Evolutionary conservation across 2,329 filamentous ascomycete genomes (phyloP).

Genomic region (Venturia aucupariae): DNA sequence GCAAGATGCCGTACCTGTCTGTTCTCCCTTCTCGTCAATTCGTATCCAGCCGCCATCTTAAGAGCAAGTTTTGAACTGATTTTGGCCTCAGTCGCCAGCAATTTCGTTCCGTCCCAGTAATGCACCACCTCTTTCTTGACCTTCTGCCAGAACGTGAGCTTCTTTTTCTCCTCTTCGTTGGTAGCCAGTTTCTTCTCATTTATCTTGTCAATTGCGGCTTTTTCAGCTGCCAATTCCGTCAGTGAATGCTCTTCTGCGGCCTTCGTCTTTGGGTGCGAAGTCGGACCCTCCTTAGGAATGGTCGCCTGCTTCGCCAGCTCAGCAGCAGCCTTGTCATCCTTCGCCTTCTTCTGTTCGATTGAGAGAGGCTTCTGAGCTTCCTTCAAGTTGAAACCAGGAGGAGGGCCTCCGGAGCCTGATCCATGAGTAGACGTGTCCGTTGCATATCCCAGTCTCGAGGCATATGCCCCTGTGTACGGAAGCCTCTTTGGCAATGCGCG

Average conservation of each 20-base stretch:
- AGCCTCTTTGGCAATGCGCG: slow-evolving; percentile 38
- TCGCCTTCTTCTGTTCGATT: slow-evolving; percentile 39
- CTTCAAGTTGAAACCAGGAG: slow-evolving; percentile 84
- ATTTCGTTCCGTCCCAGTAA: slow-evolving; percentile 98
- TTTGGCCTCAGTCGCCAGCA: slow-evolving; percentile 81
- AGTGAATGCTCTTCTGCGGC: slow-evolving; percentile 43
- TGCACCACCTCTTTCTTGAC: slow-evolving; percentile 89
- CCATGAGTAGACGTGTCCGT: slow-evolving; percentile 37
- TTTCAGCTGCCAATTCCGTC: slow-evolving; percentile 54
- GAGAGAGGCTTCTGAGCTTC: slow-evolving; percentile 77
- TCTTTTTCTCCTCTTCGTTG: slow-evolving; percentile 66
- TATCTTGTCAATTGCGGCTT: slow-evolving; percentile 39
- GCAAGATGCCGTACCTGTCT: slow-evolving; percentile 51
- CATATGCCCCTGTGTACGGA: slow-evolving; percentile 26
- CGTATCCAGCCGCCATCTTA: slow-evolving; percentile 97
- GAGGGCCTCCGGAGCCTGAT: slow-evolving; percentile 41
- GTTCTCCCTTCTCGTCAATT: slow-evolving; percentile 87
- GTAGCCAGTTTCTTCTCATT: slow-evolving; percentile 47
- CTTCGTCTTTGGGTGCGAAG: slow-evolving; percentile 37
- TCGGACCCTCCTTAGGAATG: slow-evolving; percentile 31
- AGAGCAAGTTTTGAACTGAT: slow-evolving; percentile 86
- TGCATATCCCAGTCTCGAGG: neutral
- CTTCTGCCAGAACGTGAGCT: slow-evolving; percentile 81
- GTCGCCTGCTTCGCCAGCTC: slow-evolving; percentile 20
- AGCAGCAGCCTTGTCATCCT: slow-evolving; percentile 18